Base-by-base conservation (phyloP, 2,329 filamentous ascomycete genomes). In the Penicillium aurantiogriseum region DNA sequence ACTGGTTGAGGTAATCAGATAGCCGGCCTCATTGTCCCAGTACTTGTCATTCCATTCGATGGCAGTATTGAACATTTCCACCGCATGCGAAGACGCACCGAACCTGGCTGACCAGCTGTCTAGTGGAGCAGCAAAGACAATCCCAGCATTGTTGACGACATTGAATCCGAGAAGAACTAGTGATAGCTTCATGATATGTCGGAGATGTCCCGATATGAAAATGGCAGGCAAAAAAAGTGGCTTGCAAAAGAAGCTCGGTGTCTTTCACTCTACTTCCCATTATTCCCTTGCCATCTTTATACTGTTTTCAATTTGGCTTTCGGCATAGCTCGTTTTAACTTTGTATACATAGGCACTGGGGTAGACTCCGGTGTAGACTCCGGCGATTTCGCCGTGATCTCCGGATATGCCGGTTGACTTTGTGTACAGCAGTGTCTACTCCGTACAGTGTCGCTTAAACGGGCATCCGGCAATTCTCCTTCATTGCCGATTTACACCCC, bases 41-140 rank as follows among this genome's bases (percentile, higher is more conserved):
- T 53, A 63, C 7, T 42, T 48, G 43, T 64, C 62, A 11, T 58
- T 64, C 60, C 58, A 64, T 50, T 63, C 60, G 10, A 64, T 62
- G 11, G 59, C 61, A 2, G 57, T 51, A 25, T 55, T 63, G 50
- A 63, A 63, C 61, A 63, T 63, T 11, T 62, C 57, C 5, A 52
- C 54, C 5, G 54, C 54, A 13, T 51, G 33, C 7, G 47, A 9
- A 4, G 54, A 56, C 13, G 54, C 47, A 25, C 17, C 6, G 4
- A 40, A 40, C 10, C 29, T 52, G 25, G 21, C 10, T 11, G 47
- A 25, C 54, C 54, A 52, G 42, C 11, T 56, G 9, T 45, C 27
- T 36, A 45, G 19, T 23, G 48, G 54, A 19, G 21, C 48, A 25
- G 47, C 47, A 25, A 19, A 40, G 29, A 45, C 40, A 39, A 33